Evolutionary conservation across 345 rosid species (phyloP).

Genomic region (Eucalyptus camaldulensis): DNA sequence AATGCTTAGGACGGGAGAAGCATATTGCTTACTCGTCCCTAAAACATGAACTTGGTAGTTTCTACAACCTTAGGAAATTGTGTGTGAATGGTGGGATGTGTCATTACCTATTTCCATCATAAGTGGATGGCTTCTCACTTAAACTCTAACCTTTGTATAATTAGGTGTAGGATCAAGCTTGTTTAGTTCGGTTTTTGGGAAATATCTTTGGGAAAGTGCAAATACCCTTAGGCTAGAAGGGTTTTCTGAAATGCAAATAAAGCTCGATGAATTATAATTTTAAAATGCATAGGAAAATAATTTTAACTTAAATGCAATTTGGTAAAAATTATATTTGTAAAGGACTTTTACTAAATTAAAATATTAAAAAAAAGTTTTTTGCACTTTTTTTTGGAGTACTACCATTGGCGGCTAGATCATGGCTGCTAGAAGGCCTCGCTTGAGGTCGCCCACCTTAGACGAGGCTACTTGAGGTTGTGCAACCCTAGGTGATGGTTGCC

Average conservation of each 20-base stretch:
- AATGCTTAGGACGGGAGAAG: background rate
- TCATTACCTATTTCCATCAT: background rate
- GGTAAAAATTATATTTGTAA: no score
- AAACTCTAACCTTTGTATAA: background rate
- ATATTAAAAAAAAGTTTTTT: fast-evolving
- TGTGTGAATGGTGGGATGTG: background rate
- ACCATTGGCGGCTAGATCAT: fast-evolving
- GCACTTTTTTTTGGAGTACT: no score
- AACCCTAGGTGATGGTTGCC: fast-evolving
- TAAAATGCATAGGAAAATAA: fast-evolving
- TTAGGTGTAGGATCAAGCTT: background rate
- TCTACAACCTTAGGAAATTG: background rate
- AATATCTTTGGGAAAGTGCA: no score
- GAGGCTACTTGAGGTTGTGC: no score
- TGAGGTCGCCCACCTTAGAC: fast-evolving
- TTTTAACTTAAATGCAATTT: fast-evolving
- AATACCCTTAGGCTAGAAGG: fast-evolving
- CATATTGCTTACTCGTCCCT: background rate
- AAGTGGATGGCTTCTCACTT: background rate
- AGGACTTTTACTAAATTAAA: fast-evolving
- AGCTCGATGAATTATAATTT: fast-evolving
- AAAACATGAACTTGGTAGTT: background rate
- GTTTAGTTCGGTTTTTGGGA: fast-evolving
- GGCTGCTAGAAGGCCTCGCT: fast-evolving
- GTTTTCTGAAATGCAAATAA: fast-evolving